These are phyloP conservation scores for Lachancea waltii DNA, from an alignment of 805 yeast species.

Conservation along the genomic window DNA sequence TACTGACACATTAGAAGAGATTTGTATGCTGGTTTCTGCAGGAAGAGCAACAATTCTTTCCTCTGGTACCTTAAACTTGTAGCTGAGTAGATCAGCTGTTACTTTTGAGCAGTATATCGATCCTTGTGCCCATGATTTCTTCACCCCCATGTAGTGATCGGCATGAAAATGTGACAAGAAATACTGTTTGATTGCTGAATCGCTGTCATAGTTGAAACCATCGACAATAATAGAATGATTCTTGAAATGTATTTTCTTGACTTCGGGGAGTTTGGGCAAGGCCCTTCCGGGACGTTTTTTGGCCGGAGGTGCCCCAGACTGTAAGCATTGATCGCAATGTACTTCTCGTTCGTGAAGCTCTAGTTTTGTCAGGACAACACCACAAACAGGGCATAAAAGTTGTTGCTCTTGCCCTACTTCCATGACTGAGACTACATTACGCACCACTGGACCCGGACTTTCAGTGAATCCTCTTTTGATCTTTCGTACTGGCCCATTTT, in stretches of 20 bases:
- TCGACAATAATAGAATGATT: slow-evolving; percentile 49
- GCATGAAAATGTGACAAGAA: slow-evolving; percentile 82
- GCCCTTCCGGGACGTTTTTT: slow-evolving; percentile 33
- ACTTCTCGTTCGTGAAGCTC: slow-evolving; percentile 39
- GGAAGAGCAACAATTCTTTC: slow-evolving; percentile 38
- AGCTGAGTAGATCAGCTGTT: slow-evolving; percentile 52
- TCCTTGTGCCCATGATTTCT: slow-evolving; percentile 70
- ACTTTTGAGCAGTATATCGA: slow-evolving; percentile 64
- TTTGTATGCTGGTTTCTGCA: slow-evolving; percentile 35
- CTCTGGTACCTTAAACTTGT: slow-evolving; percentile 49
- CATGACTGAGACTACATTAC: not conserved
- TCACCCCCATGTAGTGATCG: slow-evolving; percentile 87
- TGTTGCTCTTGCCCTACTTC: slow-evolving; percentile 7
- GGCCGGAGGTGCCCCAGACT: slow-evolving; percentile 7
- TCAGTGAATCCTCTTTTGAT: not conserved
- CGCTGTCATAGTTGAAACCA: slow-evolving; percentile 45
- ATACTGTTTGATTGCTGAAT: slow-evolving; percentile 43
- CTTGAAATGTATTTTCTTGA: slow-evolving; percentile 13
- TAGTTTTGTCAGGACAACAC: slow-evolving; percentile 33
- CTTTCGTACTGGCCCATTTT: not conserved
- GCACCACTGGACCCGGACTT: not conserved
- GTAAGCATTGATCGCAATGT: slow-evolving; percentile 53
- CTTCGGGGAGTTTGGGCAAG: slow-evolving; percentile 25
- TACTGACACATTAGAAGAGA: slow-evolving; percentile 45
- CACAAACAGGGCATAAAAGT: slow-evolving; percentile 50